phyloP scores from a whole-genome alignment of 345 rosid species.

The Acer saccharum region DNA sequence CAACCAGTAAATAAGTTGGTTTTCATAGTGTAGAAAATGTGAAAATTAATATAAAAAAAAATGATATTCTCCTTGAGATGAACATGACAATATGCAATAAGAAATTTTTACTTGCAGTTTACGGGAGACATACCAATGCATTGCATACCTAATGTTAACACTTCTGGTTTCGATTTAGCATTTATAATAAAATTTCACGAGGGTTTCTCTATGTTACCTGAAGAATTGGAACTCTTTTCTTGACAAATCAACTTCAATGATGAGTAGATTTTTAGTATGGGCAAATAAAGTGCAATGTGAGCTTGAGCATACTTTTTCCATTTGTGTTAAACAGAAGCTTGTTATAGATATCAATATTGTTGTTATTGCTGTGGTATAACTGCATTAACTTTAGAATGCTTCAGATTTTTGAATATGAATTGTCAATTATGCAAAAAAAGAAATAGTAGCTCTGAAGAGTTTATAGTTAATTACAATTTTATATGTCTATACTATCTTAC shows the following conservation, averaged over 20 bases:
- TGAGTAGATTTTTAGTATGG: background rate
- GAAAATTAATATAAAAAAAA: no score
- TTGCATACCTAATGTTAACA: no score
- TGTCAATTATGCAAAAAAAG: background rate
- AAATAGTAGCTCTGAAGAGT: background rate
- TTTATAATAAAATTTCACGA: no score
- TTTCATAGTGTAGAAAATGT: no score
- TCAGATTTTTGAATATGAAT: background rate
- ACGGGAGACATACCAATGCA: no score
- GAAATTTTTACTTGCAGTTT: no score
- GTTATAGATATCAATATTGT: background rate
- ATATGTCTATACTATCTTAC: no score
- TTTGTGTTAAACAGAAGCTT: background rate
- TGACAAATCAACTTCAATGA: background rate
- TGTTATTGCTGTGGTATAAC: background rate
- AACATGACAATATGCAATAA: no score
- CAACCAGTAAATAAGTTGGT: no score
- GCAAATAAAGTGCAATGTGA: background rate
- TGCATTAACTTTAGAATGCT: background rate
- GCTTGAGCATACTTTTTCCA: background rate
- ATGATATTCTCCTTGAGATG: no score
- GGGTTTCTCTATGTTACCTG: background rate
- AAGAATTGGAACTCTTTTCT: background rate
- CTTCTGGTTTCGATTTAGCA: no score
- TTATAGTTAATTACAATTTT: background rate